Evolutionary conservation across 495 filamentous ascomycete species (phyloP), one percentile per base, ranked within the genome.

Genomic region (Penicillium canariense): DNA sequence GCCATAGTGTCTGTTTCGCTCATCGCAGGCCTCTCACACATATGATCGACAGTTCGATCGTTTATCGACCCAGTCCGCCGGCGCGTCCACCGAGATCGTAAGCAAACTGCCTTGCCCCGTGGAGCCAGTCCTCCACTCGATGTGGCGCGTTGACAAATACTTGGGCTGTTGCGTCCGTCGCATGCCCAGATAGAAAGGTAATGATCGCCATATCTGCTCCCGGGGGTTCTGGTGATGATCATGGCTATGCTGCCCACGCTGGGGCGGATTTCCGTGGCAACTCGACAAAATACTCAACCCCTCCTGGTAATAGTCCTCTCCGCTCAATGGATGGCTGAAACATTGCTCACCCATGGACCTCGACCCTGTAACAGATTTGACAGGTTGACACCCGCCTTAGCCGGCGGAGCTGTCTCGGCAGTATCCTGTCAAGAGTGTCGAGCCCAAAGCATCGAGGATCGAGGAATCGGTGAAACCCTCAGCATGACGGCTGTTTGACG

Each of bases 11-110:
- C 20, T 11, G 32, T 38, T 25, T 45, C 27, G 32, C 48, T 27
- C 40, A 11, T 55, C 18, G 31, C 23, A 17, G 40, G 36, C 14
- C 30, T 25, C 14, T 47, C 49, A 38, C 23, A 36, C 23, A 56
- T 27, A 14, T 32, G 56, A 58, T 57, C 58, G 54, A 44, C 49
- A 51, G 22, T 36, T 55, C 60, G 61, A 61, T 63, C 50, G 23
- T 50, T 42, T 49, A 52, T 54, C 42, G 52, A 51, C 35, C 61
- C 58, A 53, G 26, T 14, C 26, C 15, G n/a, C 26, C 30, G 43
- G 56, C 25, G 25, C 50, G 38, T 57, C 28, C 34, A 63, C 60
- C 57, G 54, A 26, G 36, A 23, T 2, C 38, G 23, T 48, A 12
- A 35, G 28, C n/a, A n/a, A n/a, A n/a, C n/a, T 30, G 15, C n/a